These are phyloP conservation scores for Candida saitoana DNA, from an alignment of 805 yeast species.

Conservation along the genomic window DNA sequence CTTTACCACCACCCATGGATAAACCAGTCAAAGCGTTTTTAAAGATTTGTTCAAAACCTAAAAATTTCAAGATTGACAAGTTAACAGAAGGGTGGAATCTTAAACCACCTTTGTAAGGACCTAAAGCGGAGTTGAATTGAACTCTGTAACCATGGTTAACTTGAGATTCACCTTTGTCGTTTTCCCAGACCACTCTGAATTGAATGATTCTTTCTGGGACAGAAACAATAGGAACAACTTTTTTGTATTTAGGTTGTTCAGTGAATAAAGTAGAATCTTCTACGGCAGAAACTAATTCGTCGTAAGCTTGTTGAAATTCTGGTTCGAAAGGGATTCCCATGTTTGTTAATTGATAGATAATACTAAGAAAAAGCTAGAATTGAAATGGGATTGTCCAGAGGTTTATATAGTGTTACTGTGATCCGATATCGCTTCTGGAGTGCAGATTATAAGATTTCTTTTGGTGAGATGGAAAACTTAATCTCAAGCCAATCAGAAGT, in stretches of 20 bases:
- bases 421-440: neutral
- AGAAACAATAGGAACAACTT: conserved; percentile 83
- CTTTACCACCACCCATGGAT: conserved; percentile 99
- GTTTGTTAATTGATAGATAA: neutral
- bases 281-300: conserved; percentile 84
- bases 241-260: conserved; percentile 85
- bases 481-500: neutral
- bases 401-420: neutral
- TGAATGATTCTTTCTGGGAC: conserved; percentile 95
- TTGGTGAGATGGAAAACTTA: neutral
- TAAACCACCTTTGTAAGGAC: conserved; percentile 99
- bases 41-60: conserved; percentile 98
- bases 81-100: conserved; percentile 97
- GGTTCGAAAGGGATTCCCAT: conserved; percentile 91
- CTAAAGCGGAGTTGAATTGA: conserved; percentile 96
- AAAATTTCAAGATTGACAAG: conserved; percentile 88
- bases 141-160: conserved; percentile 98
- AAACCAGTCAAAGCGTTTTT: conserved; percentile 97
- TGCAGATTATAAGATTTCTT: neutral
- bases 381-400: too few species aligned
- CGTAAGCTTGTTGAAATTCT: conserved; percentile 97
- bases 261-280: conserved; percentile 87
- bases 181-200: conserved; percentile 98
- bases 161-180: conserved; percentile 85
- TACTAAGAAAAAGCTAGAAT: neutral